phyloP scores from a whole-genome alignment of 2,329 filamentous ascomycete genomes.

The Clonostachys sp. region DNA sequence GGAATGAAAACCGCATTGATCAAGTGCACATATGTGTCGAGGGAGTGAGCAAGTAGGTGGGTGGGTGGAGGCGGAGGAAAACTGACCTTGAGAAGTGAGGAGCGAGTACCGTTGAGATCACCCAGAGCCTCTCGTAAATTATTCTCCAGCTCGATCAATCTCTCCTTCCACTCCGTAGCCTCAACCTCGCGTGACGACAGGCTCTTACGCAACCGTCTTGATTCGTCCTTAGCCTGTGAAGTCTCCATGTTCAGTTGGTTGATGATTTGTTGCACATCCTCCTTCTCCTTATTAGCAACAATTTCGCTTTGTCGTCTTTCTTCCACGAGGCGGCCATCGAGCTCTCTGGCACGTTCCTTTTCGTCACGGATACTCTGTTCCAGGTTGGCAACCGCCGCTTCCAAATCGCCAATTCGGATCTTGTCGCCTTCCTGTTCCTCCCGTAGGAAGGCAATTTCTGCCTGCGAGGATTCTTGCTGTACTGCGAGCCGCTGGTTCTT shows the following conservation, averaged over 20 bases:
- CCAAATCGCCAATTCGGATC: constrained; percentile 92
- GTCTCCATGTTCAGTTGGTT: constrained; percentile 88
- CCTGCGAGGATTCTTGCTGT: constrained; percentile 87
- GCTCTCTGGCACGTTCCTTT: constrained; percentile 67
- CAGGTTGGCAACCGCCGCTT: constrained; percentile 74
- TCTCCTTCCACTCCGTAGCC: constrained; percentile 85
- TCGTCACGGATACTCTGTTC: constrained; percentile 80
- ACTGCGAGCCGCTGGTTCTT: constrained; percentile 86
- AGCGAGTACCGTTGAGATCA: constrained; percentile 80
- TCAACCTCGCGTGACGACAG: constrained; percentile 83
- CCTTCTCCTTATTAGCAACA: constrained; percentile 83
- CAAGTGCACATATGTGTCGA: not conserved
- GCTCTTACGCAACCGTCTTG: constrained; percentile 74
- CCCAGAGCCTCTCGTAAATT: constrained; percentile 83
- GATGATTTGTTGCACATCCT: constrained; percentile 89
- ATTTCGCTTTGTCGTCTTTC: constrained; percentile 86
- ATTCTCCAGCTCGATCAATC: constrained; percentile 83
- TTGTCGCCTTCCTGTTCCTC: constrained; percentile 98
- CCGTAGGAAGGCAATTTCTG: constrained; percentile 88
- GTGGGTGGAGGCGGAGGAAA: not conserved
- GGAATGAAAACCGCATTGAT: not conserved
- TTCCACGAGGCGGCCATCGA: constrained; percentile 70
- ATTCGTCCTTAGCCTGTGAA: constrained; percentile 79
- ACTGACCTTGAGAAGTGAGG: constrained; percentile 73
- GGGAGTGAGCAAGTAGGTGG: not conserved